A percentile compares a stretch with the other conserved stretches of the same genome.
Conservation (phyloP, 306 rosid genomes). For the Inga laurina region DNA sequence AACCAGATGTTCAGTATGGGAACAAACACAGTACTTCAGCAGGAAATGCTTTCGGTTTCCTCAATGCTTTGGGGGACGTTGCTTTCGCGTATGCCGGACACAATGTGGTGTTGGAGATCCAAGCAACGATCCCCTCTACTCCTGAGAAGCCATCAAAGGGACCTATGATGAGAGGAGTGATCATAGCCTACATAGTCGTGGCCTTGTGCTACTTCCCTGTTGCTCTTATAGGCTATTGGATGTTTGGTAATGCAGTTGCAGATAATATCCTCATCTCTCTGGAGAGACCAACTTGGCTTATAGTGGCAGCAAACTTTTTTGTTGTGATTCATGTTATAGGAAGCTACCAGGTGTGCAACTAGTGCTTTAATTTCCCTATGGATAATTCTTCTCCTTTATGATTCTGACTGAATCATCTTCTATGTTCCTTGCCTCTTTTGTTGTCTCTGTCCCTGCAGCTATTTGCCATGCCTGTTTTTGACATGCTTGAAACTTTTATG, state of each 20-base stretch:
- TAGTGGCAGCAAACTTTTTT: constrained; percentile 59
- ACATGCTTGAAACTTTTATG: constrained; percentile 72
- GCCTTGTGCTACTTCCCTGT: constrained; percentile 83
- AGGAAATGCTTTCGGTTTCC: constrained; percentile 50
- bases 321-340: constrained; percentile 79
- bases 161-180: constrained; percentile 70
- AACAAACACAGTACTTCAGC: constrained; percentile 2
- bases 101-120: constrained; percentile 70
- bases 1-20: constrained; percentile 8
- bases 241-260: constrained; percentile 59
- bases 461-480: constrained; percentile 86
- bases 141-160: constrained; percentile 70
- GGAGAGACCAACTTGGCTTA: constrained; percentile 68
- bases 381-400: background rate
- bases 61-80: constrained; percentile 60
- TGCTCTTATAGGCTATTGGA: constrained; percentile 57
- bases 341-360: constrained; percentile 61
- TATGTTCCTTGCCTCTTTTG: background rate
- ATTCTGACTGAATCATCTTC: background rate
- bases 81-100: constrained; percentile 82
- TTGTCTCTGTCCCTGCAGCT: constrained; percentile 36
- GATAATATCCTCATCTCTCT: constrained; percentile 63
- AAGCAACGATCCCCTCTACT: constrained; percentile 72
- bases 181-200: constrained; percentile 58
- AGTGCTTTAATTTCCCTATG: background rate